Evolutionary conservation across 441 rosid species (phyloP).

Genomic region (Macaranga tanarius): DNA sequence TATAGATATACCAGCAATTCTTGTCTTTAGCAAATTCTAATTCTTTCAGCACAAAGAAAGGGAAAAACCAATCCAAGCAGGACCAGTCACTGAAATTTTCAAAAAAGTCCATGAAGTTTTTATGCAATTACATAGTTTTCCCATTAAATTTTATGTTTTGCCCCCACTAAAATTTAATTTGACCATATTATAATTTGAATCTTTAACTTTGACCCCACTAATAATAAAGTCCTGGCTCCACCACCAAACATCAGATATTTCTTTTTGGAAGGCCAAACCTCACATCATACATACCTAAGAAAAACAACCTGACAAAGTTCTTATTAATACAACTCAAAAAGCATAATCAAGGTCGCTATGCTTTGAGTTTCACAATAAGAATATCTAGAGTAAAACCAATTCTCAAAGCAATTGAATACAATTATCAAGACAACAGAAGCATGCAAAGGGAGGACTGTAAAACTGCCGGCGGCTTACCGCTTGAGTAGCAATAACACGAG

Average conservation of each 20-base stretch:
- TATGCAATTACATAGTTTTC: too few species aligned
- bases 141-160: too few species aligned
- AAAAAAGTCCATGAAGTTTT: too few species aligned
- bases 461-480: conserved; percentile 52
- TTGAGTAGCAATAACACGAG: conserved; percentile 88
- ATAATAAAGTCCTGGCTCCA: too few species aligned
- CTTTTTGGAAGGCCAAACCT: too few species aligned
- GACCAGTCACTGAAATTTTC: too few species aligned
- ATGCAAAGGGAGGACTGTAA: not conserved
- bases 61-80: conserved; percentile 3
- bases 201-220: too few species aligned
- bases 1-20: not conserved
- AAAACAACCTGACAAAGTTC: not conserved
- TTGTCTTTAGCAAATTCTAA: not conserved
- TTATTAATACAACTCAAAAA: not conserved
- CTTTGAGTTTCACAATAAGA: not conserved
- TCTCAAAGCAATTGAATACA: not conserved
- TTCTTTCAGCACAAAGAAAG: not conserved
- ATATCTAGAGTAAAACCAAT: not conserved
- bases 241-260: too few species aligned
- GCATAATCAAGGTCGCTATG: not conserved
- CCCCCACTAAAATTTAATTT: too few species aligned
- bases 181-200: too few species aligned
- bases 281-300: too few species aligned
- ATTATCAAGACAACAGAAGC: not conserved